phyloP scores from a whole-genome alignment of 2,329 filamentous ascomycete genomes.

The Aspergillus aculeatinus region DNA sequence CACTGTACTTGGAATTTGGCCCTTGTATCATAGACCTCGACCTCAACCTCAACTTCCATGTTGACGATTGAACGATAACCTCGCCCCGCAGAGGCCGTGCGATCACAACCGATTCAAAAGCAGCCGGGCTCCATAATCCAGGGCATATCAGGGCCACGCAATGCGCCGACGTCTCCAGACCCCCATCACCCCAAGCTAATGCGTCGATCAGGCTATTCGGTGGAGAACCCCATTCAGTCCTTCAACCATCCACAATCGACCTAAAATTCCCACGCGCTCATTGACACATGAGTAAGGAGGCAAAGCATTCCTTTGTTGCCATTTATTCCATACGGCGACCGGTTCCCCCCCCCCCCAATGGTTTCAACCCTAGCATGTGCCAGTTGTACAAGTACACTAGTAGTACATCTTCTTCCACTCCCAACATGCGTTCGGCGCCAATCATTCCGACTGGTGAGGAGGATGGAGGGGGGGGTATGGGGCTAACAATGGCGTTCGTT shows the following conservation, averaged over 20 bases:
- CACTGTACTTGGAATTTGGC: no score
- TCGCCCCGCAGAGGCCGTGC: background rate
- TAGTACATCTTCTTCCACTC: background rate
- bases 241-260: no score
- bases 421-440: background rate
- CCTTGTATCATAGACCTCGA: no score
- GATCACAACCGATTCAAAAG: background rate
- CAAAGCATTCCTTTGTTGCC: background rate
- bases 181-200: background rate
- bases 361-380: background rate
- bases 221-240: background rate
- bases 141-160: conserved; percentile 5
- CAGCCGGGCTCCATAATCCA: background rate
- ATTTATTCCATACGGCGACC: background rate
- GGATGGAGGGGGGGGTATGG: background rate
- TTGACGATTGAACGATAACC: no score
- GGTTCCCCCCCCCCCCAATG: background rate
- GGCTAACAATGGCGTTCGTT: background rate
- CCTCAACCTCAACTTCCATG: no score
- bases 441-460: background rate
- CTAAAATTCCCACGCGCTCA: background rate
- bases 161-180: conserved; percentile 1
- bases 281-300: background rate
- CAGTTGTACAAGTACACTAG: background rate
- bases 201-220: conserved; percentile 3